These are phyloP conservation scores for Botrytis hyacinthi DNA, from an alignment of 2,329 filamentous ascomycete genomes.

Conservation along the genomic window DNA sequence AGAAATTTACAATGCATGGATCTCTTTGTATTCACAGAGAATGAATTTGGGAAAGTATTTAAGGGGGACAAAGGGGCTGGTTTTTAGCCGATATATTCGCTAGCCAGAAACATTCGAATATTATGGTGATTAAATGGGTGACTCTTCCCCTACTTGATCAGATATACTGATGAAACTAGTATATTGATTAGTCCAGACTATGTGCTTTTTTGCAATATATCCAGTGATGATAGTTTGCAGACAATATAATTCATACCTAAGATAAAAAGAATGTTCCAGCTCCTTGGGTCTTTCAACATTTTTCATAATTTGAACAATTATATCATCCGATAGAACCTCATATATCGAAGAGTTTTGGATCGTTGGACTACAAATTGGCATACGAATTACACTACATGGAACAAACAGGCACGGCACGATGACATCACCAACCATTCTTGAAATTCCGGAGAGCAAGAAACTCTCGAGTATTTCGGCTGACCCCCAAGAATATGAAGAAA, in stretches of 20 bases:
- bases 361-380: background rate
- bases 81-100: background rate
- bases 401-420: background rate
- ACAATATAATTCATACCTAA: no score
- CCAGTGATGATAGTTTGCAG: background rate
- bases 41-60: background rate
- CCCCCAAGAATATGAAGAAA: background rate
- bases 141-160: background rate
- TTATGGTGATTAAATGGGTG: background rate
- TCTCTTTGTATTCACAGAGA: background rate
- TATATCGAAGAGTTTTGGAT: no score
- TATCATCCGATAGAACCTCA: background rate
- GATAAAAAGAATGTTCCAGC: no score
- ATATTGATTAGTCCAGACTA: background rate
- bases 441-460: background rate
- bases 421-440: background rate
- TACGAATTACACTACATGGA: background rate
- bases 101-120: background rate
- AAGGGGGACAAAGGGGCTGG: background rate
- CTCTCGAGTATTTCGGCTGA: background rate
- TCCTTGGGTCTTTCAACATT: no score
- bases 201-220: background rate
- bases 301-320: background rate
- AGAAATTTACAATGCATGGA: fast-evolving
- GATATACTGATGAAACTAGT: background rate